Conservation (phyloP, 2,329 filamentous ascomycete genomes). For the Fusarium sp. region DNA sequence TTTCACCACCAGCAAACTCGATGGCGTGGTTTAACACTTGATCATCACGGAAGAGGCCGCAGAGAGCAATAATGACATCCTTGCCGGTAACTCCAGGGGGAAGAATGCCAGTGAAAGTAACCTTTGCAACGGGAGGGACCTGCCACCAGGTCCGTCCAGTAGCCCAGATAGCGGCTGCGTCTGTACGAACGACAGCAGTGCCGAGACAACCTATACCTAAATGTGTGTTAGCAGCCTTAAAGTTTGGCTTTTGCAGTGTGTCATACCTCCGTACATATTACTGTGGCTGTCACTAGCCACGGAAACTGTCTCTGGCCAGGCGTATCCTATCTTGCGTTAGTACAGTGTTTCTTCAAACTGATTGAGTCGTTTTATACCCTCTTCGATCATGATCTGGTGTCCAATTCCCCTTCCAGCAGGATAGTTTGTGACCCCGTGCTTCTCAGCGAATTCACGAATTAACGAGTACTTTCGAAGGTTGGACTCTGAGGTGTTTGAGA, state of each 20-base stretch:
- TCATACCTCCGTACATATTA: conserved; percentile 74
- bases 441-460: conserved; percentile 83
- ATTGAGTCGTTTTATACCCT: conserved; percentile 13
- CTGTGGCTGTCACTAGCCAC: conserved; percentile 55
- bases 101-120: conserved; percentile 79
- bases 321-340: conserved; percentile 59
- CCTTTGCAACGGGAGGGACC: conserved; percentile 82
- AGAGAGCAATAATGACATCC: conserved; percentile 91
- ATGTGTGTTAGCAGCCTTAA: neutral
- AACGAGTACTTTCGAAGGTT: conserved; percentile 86
- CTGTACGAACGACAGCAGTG: conserved; percentile 82
- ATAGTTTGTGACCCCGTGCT: conserved; percentile 82
- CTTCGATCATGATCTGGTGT: conserved; percentile 90
- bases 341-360: rapidly evolving
- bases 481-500: conserved; percentile 54
- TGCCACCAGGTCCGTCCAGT: conserved; percentile 90
- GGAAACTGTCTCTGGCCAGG: conserved; percentile 84
- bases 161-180: conserved; percentile 87
- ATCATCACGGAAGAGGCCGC: conserved; percentile 84
- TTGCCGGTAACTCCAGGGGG: conserved; percentile 89
- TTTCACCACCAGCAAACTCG: conserved; percentile 86
- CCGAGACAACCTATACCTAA: conserved; percentile 20
- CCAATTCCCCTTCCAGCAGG: conserved; percentile 84
- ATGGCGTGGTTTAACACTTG: conserved; percentile 92
- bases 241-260: too few species aligned